Evolutionary conservation across 2,329 filamentous ascomycete species (phyloP), one percentile per base, ranked within the genome.

Genomic region (Dactylellina leptospora): DNA sequence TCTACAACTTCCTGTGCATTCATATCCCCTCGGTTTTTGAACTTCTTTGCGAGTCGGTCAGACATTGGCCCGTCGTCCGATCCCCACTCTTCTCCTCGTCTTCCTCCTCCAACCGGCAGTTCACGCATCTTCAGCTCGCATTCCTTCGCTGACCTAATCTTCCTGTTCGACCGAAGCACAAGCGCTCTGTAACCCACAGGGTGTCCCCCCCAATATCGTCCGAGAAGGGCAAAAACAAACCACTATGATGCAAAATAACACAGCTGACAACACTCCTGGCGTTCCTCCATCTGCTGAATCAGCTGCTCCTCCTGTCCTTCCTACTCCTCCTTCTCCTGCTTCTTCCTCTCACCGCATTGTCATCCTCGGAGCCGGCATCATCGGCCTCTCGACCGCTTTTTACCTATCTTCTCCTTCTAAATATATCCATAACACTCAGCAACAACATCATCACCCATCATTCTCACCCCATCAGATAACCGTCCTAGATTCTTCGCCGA

Each of bases 351-450:
- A 27, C 27, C 33, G 18, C 10, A 90, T 86, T 1, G 83, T 90
- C 11, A 90, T 91, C 55, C 78, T 91, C 33, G 89, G 89, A 62
- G 84, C 86, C 45, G 88, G 89, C 47, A 89, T 91, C 75, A 89
- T 91, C 56, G 88, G 89, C 69, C 81, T 86, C 30, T 87, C 87
- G 0, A 89, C 87, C 9, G 88, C 88, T n/a, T 91, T 88, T 79
- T 91, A 90, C 78, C 84, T 93, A 28, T 85, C 87, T 4, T 64
- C 64, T 18, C 20, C 13, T 33, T 23, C 28, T n/a, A n/a, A n/a
- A n/a, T n/a, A n/a, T n/a, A n/a, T n/a, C n/a, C n/a, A n/a, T n/a
- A n/a, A n/a, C n/a, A n/a, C 6, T 44, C 22, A 23, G 10, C 22
- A 42, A 40, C 28, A 20, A 25, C 30, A 51, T n/a, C 36, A 25